phyloP scores from a whole-genome alignment of 306 rosid species.

The Malus fusca region DNA sequence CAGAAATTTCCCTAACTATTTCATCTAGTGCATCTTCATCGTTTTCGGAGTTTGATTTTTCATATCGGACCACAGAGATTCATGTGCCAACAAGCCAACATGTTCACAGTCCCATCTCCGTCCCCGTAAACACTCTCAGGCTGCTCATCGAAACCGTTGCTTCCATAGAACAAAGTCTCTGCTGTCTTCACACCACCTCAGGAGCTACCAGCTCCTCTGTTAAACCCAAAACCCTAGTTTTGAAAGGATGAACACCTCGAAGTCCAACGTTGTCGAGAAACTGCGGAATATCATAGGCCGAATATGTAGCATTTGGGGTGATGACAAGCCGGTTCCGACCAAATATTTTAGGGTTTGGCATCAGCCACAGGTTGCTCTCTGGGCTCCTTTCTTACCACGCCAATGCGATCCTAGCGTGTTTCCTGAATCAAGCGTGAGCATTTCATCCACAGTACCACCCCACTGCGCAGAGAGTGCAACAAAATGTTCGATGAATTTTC shows the following conservation, averaged over 20 bases:
- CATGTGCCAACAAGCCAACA: constrained; percentile 62
- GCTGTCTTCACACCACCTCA: constrained; percentile 50
- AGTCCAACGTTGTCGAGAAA: constrained; percentile 70
- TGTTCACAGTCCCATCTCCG: constrained; percentile 89
- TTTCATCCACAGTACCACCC: constrained; percentile 74
- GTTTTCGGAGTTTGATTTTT: constrained; percentile 44
- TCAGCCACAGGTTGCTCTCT: constrained; percentile 76
- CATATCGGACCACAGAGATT: constrained; percentile 42
- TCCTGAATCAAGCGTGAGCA: constrained; percentile 83
- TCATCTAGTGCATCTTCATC: constrained; percentile 43
- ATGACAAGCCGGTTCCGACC: constrained; percentile 37
- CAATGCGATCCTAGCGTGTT: constrained; percentile 62
- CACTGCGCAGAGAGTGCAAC: constrained; percentile 75
- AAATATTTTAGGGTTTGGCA: constrained; percentile 66
- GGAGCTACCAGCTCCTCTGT: constrained; percentile 44
- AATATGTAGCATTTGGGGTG: constrained; percentile 37
- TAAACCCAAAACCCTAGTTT: constrained; percentile 47
- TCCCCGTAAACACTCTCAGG: constrained; percentile 62
- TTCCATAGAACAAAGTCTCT: constrained; percentile 49
- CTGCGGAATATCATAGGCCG: constrained; percentile 43
- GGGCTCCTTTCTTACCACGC: constrained; percentile 69
- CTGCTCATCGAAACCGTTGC: constrained; percentile 48
- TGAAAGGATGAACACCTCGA: constrained; percentile 51
- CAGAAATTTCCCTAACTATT: constrained; percentile 33
- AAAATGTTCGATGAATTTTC: constrained; percentile 53